Evolutionary conservation across 352 stramenopile species (phyloP), one percentile per base, ranked within the genome.

Genomic region (Globisporangium paddicum): DNA sequence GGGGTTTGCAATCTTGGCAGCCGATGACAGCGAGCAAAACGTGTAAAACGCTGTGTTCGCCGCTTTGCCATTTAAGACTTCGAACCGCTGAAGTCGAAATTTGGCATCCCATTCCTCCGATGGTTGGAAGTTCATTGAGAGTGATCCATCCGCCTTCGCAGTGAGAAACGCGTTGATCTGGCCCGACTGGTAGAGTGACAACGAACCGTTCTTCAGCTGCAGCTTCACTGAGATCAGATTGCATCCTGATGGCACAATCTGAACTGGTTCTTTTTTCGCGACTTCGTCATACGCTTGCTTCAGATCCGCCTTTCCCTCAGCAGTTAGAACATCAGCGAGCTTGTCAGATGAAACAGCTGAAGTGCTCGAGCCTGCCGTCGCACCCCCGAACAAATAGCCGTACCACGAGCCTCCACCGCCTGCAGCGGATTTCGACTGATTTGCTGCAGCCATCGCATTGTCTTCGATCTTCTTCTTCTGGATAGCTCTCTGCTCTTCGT

Each of bases 271-370:
- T 49, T 89, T 84, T 41, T 73, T 67, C 14, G 87, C 72, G 5
- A 70, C 78, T 67, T 91, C 79, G 52, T 91, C 72, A 50, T 91
- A 93, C 8, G 82, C 84, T 42, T 89, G 68, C 42, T 87, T 84
- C 38, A 93, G 38, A 51, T 84, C 75, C 32, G 79, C 80, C 13
- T 79, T 75, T 3, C 84, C 84, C 67, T 90, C 75, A 13, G 65
- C 84, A 26, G 76, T 86, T 2, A 93, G 56, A 19, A 90, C 70
- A 25, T 76, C 55, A 2, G 79, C 66, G n/a, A 73, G 21, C 35
- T 68, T 58, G n/a, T 63, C 66, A n/a, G 58, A 51, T 28, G n/a
- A 56, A 44, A 54, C n/a, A 23, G 21, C 67, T 54, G 62, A 40
- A 10, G 58, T 9, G 3, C 38, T 60, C 23, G 50, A 19, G 8